Base-by-base conservation (phyloP, 1,139 yeast species). In the Blastobotrys niveus region DNA sequence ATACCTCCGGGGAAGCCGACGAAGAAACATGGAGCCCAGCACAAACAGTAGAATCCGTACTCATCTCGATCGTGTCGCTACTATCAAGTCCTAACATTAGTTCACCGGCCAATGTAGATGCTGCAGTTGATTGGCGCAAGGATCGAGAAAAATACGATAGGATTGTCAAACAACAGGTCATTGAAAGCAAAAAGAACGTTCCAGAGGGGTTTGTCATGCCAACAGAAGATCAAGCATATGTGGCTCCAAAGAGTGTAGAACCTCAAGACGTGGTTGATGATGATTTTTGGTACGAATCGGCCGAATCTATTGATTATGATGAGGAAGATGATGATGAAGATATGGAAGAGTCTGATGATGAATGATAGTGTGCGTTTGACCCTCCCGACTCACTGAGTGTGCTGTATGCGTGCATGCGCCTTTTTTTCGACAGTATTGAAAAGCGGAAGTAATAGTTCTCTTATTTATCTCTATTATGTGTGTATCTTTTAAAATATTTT, bases 81-180 rank as follows among this genome's bases (percentile, higher is more conserved):
- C 74, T 89, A 57, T 95, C 88, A 60, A 96, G 89, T 65, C 97
- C 97, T 45, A 89, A 89, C 65, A 86, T 82, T 43, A 78, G 80
- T 47, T 84, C 95, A 5, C 97, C 98, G 3, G 98, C 98, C 6
- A 91, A 91, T 63, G 91, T 91, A 41, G 97, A 91, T 62, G 98
- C 98, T 8, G 87, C 95, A 20, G 88, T 89, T 22, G 88, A 86
- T 58, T 88, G 87, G 76, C 75, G 94, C 58, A 86, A 86, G 61
- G 80, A 84, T 65, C 82, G 85, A 19, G 88, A 81, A 25, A 82
- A 79, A 46, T 91, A 87, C 67, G 79, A 79, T 61, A 80, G 78
- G 62, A 79, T 84, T 62, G 95, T 89, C 6, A 72, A 75, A 50
- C 77, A 78, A 55, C 96, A 87, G 60, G 97, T 91, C 36, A 87